Base-by-base conservation (phyloP, 192 early-diverging fungal species). In the Backusella morwellensis region DNA sequence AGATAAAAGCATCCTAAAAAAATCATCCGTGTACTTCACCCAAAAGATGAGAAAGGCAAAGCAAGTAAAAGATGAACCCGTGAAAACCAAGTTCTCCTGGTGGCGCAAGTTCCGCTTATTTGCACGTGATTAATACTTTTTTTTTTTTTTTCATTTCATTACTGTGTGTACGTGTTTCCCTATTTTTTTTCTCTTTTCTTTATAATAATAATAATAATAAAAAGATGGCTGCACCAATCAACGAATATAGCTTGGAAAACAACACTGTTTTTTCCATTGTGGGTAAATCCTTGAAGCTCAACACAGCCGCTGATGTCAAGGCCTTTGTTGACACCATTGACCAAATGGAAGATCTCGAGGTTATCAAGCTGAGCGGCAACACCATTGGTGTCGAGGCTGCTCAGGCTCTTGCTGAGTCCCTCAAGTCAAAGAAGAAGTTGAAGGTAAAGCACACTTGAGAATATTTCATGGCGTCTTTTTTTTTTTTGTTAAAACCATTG, bases 371-470 rank as follows among this genome's bases (percentile, higher is more conserved):
- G 40, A 92, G 90, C 77, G 97, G 97, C 42, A 98, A 97, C 86
- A 97, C 96, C 11, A 91, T 97, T 76, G 95, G 96, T 40, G 92
- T 98, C 42, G 95, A 97, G 72, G 97, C 97, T 4, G 91, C 92
- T 44, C 80, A 91, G 66, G 93, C 92, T 32, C 85, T 99, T 36
- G 94, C 93, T 47, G 81, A 74, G 35, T 90, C 89, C 8, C 81
- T 97, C 68, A 89, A 90, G 76, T 84, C 85, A 69, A 93, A 92
- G 80, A 81, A 82, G 35, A 82, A 83, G 4, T 78, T 98, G 11
- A 94, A 93, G 93, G 94, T 1, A 38, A 36, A 68, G 23, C 19
- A 4, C 6, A 40, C 32, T 32, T 32, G 11, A 40, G 11, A 9
- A 40, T 9, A 40, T 9, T 11, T 9, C 38, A 40, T 40, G 3